These are phyloP conservation scores for Trametes cubensis DNA, from an alignment of 768 basidiomycete species.

Conservation along the genomic window DNA sequence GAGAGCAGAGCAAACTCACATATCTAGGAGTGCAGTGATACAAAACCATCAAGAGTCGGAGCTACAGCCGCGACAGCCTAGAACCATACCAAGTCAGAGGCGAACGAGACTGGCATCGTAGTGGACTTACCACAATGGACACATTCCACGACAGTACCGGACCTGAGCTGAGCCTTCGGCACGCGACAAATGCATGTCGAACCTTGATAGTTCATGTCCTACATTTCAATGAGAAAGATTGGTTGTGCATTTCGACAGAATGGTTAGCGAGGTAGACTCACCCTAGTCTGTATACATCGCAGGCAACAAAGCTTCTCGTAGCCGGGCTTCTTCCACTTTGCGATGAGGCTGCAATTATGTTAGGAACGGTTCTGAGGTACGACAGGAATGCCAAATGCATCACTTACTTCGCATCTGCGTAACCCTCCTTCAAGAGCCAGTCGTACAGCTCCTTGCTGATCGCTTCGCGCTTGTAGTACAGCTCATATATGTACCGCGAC, in stretches of 20 bases:
- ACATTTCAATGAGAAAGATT: background rate
- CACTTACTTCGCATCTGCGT: slow-evolving; percentile 92
- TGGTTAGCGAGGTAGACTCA: slow-evolving; percentile 29
- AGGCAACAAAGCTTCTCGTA: slow-evolving; percentile 99
- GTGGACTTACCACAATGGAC: slow-evolving; percentile 86
- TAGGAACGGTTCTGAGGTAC: background rate
- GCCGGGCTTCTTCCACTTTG: slow-evolving; percentile 99
- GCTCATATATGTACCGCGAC: slow-evolving; percentile 95
- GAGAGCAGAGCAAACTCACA: background rate
- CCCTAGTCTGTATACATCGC: slow-evolving; percentile 93
- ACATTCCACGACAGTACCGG: slow-evolving; percentile 93
- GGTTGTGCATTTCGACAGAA: background rate
- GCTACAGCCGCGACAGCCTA: slow-evolving; percentile 90
- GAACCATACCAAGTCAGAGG: background rate
- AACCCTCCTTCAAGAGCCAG: slow-evolving; percentile 95
- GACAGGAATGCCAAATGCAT: background rate
- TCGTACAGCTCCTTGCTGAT: slow-evolving; percentile 93
- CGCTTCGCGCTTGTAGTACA: slow-evolving; percentile 98
- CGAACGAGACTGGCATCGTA: background rate
- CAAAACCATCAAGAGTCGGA: slow-evolving; percentile 66
- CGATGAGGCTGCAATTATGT: slow-evolving; percentile 69
- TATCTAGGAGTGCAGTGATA: background rate
- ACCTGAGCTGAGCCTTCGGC: slow-evolving; percentile 89
- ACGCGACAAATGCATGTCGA: slow-evolving; percentile 98
- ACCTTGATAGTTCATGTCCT: slow-evolving; percentile 99